Evolutionary conservation across 345 rosid genomes (phyloP), one percentile per base, ranked within the genome.

Genomic region (Excoecaria cochinchinensis): DNA sequence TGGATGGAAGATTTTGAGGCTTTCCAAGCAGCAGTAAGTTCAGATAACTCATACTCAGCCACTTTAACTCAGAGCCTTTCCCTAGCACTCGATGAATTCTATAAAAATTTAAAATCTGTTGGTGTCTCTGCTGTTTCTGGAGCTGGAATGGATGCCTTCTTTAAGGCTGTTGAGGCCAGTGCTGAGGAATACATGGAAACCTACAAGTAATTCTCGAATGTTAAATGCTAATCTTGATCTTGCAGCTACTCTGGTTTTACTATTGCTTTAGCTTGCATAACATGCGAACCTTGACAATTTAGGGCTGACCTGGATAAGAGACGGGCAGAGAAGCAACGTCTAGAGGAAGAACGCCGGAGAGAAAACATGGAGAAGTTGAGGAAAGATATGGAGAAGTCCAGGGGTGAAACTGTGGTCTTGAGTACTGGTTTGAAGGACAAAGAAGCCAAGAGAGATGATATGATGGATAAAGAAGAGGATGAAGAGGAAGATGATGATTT

Each of bases 121-220:
- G 97, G 97, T 69, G 94, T 92, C 60, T 92, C 97, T 70, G 94
- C 97, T 51, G 84, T 92, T 75, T 77, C 97, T 70, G 97, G 97
- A 80, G 84, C 88, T 76, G 97, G 97, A 67, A 89, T 89, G 90
- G 90, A 85, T 80, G 85, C 81, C 56, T 90, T 86, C 83, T 92
- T 92, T 68, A 86, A 89, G 79, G 87, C 93, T 76, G 82, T 92
- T 67, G 92, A 86, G 75, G 89, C 87, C 58, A 87, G 97, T 69
- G 86, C 91, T 42, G 87, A 84, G 69, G 97, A 92, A 74, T 90
- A 86, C 75, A 89, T 91, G 92, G 91, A 84, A 74, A 88, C 83
- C 48, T 91, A 90, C 72, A 91, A 87, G 97, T 91, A 91, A 70
- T 21, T 19, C 31, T 44, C 16, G 8, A 8, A 46, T 68, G 38